Evolutionary conservation across 192 early-diverging fungal species (phyloP).

Genomic region (Umbelopsis vinacea): DNA sequence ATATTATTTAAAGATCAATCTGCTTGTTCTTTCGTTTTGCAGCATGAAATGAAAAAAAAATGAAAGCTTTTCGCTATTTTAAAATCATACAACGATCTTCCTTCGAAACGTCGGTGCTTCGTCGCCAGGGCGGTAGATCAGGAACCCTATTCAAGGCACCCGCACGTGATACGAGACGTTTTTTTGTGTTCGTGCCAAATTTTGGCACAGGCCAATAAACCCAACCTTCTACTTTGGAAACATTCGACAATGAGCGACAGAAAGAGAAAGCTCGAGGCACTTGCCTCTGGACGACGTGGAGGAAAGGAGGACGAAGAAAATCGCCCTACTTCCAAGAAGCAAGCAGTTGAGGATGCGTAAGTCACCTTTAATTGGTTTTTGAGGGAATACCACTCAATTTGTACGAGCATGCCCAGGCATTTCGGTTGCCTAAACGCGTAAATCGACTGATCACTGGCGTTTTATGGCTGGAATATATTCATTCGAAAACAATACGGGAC

Average conservation of each 20-base stretch:
- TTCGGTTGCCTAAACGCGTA: not conserved
- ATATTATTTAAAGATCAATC: too few species aligned
- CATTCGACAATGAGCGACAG: conserved; percentile 26
- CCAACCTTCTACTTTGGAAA: not conserved
- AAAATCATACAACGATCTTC: too few species aligned
- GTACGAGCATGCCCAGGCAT: not conserved
- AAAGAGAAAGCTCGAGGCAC: conserved; percentile 22
- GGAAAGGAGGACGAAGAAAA: conserved; percentile 21
- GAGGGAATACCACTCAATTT: not conserved
- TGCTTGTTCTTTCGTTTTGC: too few species aligned
- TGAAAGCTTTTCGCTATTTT: too few species aligned
- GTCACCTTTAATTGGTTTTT: not conserved
- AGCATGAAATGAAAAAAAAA: too few species aligned
- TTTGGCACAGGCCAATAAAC: not conserved
- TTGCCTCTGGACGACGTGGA: conserved; percentile 22
- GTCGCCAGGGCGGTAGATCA: too few species aligned
- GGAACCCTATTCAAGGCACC: too few species aligned
- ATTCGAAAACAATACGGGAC: too few species aligned
- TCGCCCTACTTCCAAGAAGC: conserved; percentile 2
- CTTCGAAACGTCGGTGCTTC: too few species aligned
- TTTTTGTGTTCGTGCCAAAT: not conserved
- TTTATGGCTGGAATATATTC: too few species aligned
- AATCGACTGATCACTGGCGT: not conserved
- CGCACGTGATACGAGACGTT: too few species aligned
- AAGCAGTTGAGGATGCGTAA: conserved; percentile 3